Evolutionary conservation across 2,329 filamentous ascomycete genomes (phyloP), one percentile per base, ranked within the genome.

Genomic region (Aspergillus novofumigatus): DNA sequence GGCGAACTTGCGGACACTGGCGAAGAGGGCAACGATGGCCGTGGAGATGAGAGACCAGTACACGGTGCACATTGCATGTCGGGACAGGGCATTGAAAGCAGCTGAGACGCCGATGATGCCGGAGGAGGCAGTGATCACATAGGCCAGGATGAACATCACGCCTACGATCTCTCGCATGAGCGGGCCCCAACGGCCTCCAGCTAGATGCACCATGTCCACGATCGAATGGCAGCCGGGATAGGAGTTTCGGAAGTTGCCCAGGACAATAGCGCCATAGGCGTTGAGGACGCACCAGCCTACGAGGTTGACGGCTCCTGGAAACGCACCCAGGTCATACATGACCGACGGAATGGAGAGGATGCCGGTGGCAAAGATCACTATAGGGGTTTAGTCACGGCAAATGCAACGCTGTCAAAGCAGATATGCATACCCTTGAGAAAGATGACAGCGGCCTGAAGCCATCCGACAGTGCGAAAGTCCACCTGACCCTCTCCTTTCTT

Each of bases 41-140:
- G 82, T 80, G 0, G 81, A 81, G 3, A 86, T 68, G 26, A 85
- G 75, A 8, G 78, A 77, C 69, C 79, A 87, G 74, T 77, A 83
- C 17, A 83, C 83, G 0, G 84, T 86, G 64, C 85, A 88, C 3
- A 80, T 72, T 3, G 79, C 80, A 62, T 87, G 84, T 29, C 76
- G 74, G 0, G 82, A 84, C 1, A 87, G 74, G 0, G 83, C 82
- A 62, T 88, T 87, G 53, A 87, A 72, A 0, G 78, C 84, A 0
- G 82, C 82, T 0, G 83, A 83, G 1, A 85, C 78, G 11, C 82
- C 83, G 38, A 87, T 76, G 58, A 87, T 84, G 5, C 84, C 83
- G 0, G 80, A 81, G 1, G 79, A 83, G 8, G 78, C 77, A 38
- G 80, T 80, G 14, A 87, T 79, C 44, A 85, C 76, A 57, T 83